phyloP scores from a whole-genome alignment of 345 rosid species.

The Arabidopsis suecica region DNA sequence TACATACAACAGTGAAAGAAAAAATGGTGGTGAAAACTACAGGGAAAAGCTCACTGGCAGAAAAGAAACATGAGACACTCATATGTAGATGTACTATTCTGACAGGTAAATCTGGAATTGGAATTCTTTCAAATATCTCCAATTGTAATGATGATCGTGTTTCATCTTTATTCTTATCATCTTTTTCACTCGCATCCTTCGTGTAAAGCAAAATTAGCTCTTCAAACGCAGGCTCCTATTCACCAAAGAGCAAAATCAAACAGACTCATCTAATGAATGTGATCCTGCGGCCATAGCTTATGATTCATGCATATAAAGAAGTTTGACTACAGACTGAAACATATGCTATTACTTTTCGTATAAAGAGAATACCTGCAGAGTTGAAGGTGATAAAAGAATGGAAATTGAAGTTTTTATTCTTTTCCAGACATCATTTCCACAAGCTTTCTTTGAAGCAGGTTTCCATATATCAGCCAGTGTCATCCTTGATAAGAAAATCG shows the following conservation, averaged over 20 bases:
- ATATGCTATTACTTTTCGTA: constrained; percentile 4
- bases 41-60: constrained; percentile 7
- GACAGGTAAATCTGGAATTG: constrained; percentile 97
- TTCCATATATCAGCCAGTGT: constrained; percentile 92
- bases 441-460: constrained; percentile 73
- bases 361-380: constrained; percentile 70
- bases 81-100: constrained; percentile 39
- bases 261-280: constrained; percentile 20
- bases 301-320: constrained; percentile 21
- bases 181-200: constrained; percentile 52
- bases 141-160: constrained; percentile 71
- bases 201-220: constrained; percentile 87
- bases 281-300: constrained; percentile 17
- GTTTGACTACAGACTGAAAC: constrained; percentile 12
- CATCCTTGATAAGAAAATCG: constrained; percentile 85
- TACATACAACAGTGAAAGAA: constrained; percentile 45
- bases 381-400: constrained; percentile 81
- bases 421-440: constrained; percentile 78
- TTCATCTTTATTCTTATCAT: constrained; percentile 50
- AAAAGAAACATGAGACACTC: constrained; percentile 21
- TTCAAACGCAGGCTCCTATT: constrained; percentile 92
- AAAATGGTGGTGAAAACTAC: constrained; percentile 35
- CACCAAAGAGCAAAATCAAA: constrained; percentile 43
- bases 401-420: constrained; percentile 77
- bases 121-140: constrained; percentile 85